Base-by-base conservation (phyloP, 129 eudicot genomes). In the Dittrichia graveolens region DNA sequence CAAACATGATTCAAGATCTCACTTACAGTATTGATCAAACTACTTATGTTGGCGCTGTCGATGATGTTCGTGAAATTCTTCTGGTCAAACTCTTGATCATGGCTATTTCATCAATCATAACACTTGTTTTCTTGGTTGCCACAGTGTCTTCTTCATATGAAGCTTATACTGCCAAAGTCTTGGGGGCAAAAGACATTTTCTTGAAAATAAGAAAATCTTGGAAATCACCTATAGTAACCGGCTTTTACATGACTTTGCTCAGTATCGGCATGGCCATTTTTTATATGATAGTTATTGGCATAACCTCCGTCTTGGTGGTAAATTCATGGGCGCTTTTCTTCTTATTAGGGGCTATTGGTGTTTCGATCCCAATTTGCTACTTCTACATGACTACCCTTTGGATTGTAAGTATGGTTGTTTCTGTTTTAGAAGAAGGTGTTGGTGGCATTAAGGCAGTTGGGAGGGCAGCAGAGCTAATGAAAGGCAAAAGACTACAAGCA, bases 371-470 rank as follows among this genome's bases (percentile, higher is more conserved):
- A 11, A 5, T 78, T 44, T 72, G 60, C 15, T 82, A 68, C 75
- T 24, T 68, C 12, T 78, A 82, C 11, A 0, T 78, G 16, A 53
- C 62, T 54, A 59, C 73, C 38, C 67, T 74, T 73, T 82, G 78
- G 83, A 73, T 63, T 65, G 62, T 78, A 65, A 82, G 86, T 55
- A 4, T 78, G 53, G 74, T 78, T 35, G 80, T 82, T 67, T 77
- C 85, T 0, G 69, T 82, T 14, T 11, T 77, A n/a, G 85, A 77
- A 61, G 74, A 69, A 0, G 69, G 71, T 18, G 7, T 14, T 4
- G 19, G 49, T 15, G 85, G 85, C 5, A 52, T 74, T 66, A 78
- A 74, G 13, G 74, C 86, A 1, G 73, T 82, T 34, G 80, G 54
- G 3, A 78, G 74, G 75, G 86, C 86, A 4, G 16, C 52, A 8